Base-by-base conservation (phyloP, 2,329 filamentous ascomycete genomes). In the Fusarium pininemorale region DNA sequence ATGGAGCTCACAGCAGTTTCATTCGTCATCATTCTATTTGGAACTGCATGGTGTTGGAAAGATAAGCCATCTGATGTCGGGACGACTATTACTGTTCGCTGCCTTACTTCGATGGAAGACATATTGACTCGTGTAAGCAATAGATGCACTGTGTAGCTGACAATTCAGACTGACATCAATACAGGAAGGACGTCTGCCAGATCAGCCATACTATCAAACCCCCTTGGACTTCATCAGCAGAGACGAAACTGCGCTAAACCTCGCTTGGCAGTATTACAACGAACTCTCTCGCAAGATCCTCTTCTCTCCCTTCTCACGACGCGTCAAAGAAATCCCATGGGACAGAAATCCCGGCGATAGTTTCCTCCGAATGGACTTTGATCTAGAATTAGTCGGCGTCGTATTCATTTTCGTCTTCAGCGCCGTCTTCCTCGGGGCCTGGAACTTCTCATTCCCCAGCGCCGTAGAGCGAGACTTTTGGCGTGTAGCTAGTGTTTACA, bases 1-100 rank as follows among this genome's bases (percentile, higher is more conserved):
- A 66, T 72, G 55, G 66, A 72, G 38, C 67, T 72, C 28, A 72
- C 69, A 4, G 51, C 66, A 0, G 45, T 72, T 5, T 60, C 69
- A 0, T 72, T 72, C 2, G 63, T 70, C 0, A 35, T 70, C 3
- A 63, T 72, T 7, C 58, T 72, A 2, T 59, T 72, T 26, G 67
- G 69, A 22, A 72, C 62, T 6, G 63, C 69, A 10, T 66, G 63
- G 61, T 70, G 66, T 8, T 72, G 69, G 69, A 67, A 63, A n/a
- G 61, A 72, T 10, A 72, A 72, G 18, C 69, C 65, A 13, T 64
- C 61, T 15, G 66, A 60, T 16, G 58, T 72, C 2, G 42, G 53
- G 8, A 67, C 66, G 5, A 66, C 69, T 0, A 63, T 70, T 12
- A 13, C 37, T 16, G 1, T 70, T 16, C 4, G 6, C 2, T 41